phyloP scores from a whole-genome alignment of 1,284 basidiomycete species.

The Apiotrichum brassicae region DNA sequence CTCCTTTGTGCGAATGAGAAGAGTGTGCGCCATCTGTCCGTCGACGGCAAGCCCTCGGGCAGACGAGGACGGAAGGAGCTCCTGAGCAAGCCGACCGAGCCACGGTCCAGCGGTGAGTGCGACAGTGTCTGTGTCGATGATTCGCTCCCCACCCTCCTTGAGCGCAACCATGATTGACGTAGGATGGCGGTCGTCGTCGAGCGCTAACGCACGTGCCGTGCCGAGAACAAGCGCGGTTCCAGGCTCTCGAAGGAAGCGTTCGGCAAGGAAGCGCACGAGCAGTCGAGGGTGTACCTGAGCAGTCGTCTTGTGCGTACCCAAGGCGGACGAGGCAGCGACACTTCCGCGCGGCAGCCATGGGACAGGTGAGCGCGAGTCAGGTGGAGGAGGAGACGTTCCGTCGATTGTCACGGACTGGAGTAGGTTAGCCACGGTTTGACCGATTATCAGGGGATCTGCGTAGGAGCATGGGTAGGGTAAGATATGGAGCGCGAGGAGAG shows the following conservation, averaged over 20 bases:
- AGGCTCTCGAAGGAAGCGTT: constrained; percentile 39
- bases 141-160: constrained; percentile 32
- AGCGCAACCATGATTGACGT: constrained; percentile 15
- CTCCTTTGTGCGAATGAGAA: constrained; percentile 46
- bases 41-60: constrained; percentile 41
- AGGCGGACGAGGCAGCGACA: constrained; percentile 30
- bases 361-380: constrained; percentile 31
- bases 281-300: constrained; percentile 42
- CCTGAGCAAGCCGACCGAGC: constrained; percentile 58
- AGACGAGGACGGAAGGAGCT: constrained; percentile 51
- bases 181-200: constrained; percentile 15
- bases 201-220: constrained; percentile 19
- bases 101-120: constrained; percentile 79
- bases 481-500: too few species aligned
- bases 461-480: too few species aligned
- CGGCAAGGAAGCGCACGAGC: constrained; percentile 71
- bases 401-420: constrained; percentile 40
- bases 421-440: constrained; percentile 43
- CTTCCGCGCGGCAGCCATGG: constrained; percentile 31
- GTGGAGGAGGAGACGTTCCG: constrained; percentile 24
- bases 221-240: constrained; percentile 34
- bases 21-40: constrained; percentile 51
- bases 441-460: too few species aligned
- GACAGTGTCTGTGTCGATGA: constrained; percentile 50
- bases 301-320: constrained; percentile 38